Percentiles rank a stretch among this genome's conserved stretches.
These are phyloP conservation scores for Acer negundo DNA, from an alignment of 345 rosid genomes.

Conservation along the genomic window DNA sequence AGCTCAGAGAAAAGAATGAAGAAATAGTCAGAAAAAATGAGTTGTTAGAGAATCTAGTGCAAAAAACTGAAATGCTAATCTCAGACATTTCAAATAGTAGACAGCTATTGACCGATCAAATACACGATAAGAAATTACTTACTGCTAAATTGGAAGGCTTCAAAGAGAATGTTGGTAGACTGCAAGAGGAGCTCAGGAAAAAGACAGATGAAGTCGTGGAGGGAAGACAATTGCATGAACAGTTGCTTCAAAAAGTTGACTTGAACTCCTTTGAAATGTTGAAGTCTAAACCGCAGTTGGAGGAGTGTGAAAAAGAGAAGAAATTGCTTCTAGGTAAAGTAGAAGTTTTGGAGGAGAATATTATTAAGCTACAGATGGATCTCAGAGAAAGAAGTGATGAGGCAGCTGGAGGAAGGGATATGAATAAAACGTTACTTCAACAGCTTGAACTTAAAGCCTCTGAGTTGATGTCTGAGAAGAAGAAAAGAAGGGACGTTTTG, in stretches of 20 bases:
- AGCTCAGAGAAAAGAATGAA: constrained; percentile 35
- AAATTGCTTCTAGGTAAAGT: constrained; percentile 32
- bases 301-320: constrained; percentile 43
- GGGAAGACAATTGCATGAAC: constrained; percentile 34
- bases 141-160: constrained; percentile 33
- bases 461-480: constrained; percentile 48
- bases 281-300: constrained; percentile 40
- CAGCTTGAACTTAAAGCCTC: constrained; percentile 42
- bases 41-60: constrained; percentile 33
- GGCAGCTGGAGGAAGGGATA: constrained; percentile 32
- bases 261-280: constrained; percentile 27
- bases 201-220: constrained; percentile 43
- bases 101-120: constrained; percentile 29
- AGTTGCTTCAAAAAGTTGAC: constrained; percentile 43
- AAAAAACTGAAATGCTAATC: constrained; percentile 35
- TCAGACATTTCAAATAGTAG: constrained; percentile 31
- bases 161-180: constrained; percentile 47
- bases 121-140: constrained; percentile 46
- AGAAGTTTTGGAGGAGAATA: constrained; percentile 43
- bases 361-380: constrained; percentile 38
- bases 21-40: constrained; percentile 36
- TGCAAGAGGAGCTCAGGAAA: constrained; percentile 40
- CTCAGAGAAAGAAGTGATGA: constrained; percentile 29
- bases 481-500: constrained; percentile 36
- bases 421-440: constrained; percentile 39